phyloP scores from a whole-genome alignment of 1,284 basidiomycete species.

The Lignosus rhinocerotis region DNA sequence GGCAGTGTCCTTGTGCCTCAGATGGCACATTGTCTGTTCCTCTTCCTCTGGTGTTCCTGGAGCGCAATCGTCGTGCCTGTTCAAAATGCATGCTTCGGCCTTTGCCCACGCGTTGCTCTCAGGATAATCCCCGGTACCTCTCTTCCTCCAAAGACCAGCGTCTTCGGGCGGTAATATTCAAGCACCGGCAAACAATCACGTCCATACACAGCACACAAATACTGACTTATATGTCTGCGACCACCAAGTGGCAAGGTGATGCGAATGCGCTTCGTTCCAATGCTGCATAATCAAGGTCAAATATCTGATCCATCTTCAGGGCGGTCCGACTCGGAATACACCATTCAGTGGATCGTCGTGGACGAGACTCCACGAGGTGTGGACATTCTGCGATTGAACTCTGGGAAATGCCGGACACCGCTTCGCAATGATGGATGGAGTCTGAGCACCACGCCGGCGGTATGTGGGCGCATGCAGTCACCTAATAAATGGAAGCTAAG shows the following conservation, averaged over 20 bases:
- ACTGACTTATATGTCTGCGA: background rate
- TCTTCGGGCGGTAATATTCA: background rate
- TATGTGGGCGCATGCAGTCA: no score
- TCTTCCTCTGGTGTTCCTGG: slow-evolving; percentile 5
- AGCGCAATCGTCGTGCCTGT: slow-evolving; percentile 14
- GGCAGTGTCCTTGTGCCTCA: slow-evolving; percentile 32
- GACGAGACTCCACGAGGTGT: no score
- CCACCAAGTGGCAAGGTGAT: background rate
- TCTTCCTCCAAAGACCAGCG: background rate
- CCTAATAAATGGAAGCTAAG: no score
- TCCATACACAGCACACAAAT: slow-evolving; percentile 10
- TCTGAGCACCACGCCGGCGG: no score
- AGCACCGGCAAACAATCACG: slow-evolving; percentile 5
- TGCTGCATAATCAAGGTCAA: background rate
- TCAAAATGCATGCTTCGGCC: background rate
- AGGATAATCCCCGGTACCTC: slow-evolving; percentile 3
- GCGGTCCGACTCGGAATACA: background rate
- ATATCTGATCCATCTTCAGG: background rate
- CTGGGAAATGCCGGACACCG: no score
- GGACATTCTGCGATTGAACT: no score
- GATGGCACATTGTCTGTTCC: slow-evolving; percentile 17
- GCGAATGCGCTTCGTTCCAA: background rate
- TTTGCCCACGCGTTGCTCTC: background rate
- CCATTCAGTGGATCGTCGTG: no score
- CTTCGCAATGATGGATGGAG: no score